Percentiles rank a stretch among this genome's conserved stretches.
These are phyloP conservation scores for Mytilinidion resinicola DNA, from an alignment of 495 filamentous ascomycete genomes.

Conservation along the genomic window DNA sequence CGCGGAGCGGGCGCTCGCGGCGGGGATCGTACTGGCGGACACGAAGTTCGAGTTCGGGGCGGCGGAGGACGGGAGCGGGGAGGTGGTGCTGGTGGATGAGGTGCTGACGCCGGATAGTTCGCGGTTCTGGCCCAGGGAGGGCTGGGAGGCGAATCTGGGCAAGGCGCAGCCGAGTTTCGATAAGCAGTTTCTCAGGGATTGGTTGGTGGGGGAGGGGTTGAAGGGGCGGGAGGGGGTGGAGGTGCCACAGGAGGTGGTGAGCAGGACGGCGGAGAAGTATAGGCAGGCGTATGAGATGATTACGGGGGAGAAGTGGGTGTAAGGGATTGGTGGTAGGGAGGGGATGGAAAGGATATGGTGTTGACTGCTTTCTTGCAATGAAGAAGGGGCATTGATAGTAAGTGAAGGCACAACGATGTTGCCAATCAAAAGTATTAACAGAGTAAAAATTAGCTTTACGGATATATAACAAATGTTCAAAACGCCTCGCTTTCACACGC, in stretches of 20 bases:
- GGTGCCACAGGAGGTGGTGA: slow-evolving; percentile 59
- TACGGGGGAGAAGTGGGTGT: slow-evolving; percentile 45
- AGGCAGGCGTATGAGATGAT: slow-evolving; percentile 63
- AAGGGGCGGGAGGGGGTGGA: slow-evolving; percentile 63
- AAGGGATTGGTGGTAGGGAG: too few species aligned
- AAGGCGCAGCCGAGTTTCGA: slow-evolving; percentile 76
- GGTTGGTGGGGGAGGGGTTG: slow-evolving; percentile 64
- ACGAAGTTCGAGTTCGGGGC: slow-evolving; percentile 81
- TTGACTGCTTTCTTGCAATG: too few species aligned
- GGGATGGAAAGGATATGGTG: background rate
- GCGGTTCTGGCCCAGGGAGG: slow-evolving; percentile 78
- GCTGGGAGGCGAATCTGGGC: slow-evolving; percentile 58
- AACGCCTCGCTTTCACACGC: too few species aligned
- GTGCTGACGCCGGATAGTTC: slow-evolving; percentile 69
- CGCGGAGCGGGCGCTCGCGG: slow-evolving; percentile 59
- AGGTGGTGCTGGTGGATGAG: slow-evolving; percentile 84
- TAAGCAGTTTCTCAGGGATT: slow-evolving; percentile 87
- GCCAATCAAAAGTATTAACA: too few species aligned
- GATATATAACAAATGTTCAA: too few species aligned
- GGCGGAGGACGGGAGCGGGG: slow-evolving; percentile 47
- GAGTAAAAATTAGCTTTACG: too few species aligned
- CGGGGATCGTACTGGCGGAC: slow-evolving; percentile 87
- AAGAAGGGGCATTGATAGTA: too few species aligned
- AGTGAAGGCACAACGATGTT: too few species aligned
- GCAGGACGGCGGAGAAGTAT: slow-evolving; percentile 60